These are phyloP conservation scores for Cutaneotrichosporon mucoides DNA, from an alignment of 1,284 basidiomycete genomes.

Conservation along the genomic window DNA sequence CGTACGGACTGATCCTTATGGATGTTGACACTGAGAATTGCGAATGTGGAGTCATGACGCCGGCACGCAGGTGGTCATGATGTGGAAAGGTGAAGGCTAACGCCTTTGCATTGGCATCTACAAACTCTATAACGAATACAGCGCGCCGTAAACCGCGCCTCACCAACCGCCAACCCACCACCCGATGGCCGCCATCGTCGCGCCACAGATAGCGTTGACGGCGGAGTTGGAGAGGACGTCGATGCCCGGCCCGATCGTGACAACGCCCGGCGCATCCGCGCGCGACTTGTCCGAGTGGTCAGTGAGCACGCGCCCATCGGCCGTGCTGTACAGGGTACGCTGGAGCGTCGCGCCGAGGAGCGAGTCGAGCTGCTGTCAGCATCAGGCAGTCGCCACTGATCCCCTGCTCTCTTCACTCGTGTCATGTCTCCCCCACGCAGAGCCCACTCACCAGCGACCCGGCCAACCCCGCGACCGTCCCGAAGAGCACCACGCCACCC, in stretches of 20 bases:
- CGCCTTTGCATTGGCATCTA: no score
- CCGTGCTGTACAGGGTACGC: slow-evolving; percentile 66
- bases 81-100: no score
- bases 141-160: not conserved
- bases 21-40: no score
- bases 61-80: no score
- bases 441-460: slow-evolving; percentile 65
- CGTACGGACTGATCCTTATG: no score
- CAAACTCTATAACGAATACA: no score
- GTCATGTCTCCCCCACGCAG: not conserved
- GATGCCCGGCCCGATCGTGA: slow-evolving; percentile 61
- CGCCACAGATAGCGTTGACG: slow-evolving; percentile 38
- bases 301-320: slow-evolving; percentile 63
- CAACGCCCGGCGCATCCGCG: slow-evolving; percentile 44
- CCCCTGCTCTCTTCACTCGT: no score
- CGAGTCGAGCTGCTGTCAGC: slow-evolving; percentile 60
- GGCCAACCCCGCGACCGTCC: slow-evolving; percentile 61
- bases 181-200: slow-evolving; percentile 30
- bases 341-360: slow-evolving; percentile 85
- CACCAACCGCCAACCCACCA: slow-evolving; percentile 26
- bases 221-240: slow-evolving; percentile 65
- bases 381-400: not conserved
- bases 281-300: slow-evolving; percentile 52
- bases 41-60: no score
- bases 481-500: slow-evolving; percentile 56